Conservation (phyloP, 148 eudicot genomes). For the Vaccinium macrocarpon region DNA sequence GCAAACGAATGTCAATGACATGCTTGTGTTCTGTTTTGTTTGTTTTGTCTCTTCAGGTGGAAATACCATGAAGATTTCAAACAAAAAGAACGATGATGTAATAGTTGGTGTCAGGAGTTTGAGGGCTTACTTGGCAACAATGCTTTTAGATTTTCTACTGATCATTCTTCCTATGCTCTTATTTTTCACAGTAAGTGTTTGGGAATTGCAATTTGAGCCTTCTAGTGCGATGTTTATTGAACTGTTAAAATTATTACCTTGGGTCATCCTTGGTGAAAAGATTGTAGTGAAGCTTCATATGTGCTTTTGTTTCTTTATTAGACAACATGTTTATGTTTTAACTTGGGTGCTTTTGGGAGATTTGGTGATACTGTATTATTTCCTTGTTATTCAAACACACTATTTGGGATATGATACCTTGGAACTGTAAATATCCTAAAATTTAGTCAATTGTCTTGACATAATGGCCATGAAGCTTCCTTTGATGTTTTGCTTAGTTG, state of each 20-base stretch:
- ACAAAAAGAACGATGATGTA: constrained; percentile 65
- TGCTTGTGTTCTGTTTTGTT: constrained; percentile 3
- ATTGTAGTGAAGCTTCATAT: background rate
- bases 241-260: background rate
- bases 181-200: constrained; percentile 68
- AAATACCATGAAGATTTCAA: constrained; percentile 20
- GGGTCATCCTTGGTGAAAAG: background rate
- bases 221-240: background rate
- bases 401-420: background rate
- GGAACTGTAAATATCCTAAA: background rate
- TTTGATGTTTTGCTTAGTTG: background rate
- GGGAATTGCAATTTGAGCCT: background rate
- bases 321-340: background rate
- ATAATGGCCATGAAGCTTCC: background rate
- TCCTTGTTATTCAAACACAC: background rate
- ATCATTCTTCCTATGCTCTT: constrained; percentile 60
- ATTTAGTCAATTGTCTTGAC: background rate
- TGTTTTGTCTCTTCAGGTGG: constrained; percentile 33
- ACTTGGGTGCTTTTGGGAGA: background rate
- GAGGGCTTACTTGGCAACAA: constrained; percentile 38
- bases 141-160: constrained; percentile 60
- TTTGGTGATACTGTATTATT: background rate
- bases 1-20: background rate
- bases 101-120: constrained; percentile 29
- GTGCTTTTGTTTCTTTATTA: background rate